A percentile compares a stretch with the other conserved stretches of the same genome.
Conservation (phyloP, 768 basidiomycete species). For the Calocybe cyanea region DNA sequence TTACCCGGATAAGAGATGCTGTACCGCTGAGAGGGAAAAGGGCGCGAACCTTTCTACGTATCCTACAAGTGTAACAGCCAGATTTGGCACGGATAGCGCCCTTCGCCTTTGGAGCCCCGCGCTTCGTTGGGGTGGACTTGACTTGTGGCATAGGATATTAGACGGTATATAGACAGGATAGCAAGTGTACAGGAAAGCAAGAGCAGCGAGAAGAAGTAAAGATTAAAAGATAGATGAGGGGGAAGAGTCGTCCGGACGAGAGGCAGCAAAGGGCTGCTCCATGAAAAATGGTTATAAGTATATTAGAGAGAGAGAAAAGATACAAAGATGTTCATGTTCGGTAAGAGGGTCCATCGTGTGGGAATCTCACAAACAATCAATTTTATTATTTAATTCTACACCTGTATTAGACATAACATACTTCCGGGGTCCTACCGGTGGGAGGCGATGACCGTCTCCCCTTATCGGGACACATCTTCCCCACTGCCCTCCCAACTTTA, state of each 20-base stretch:
- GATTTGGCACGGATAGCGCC: slow-evolving; percentile 83
- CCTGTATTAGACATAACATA: no score
- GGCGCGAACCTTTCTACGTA: slow-evolving; percentile 68
- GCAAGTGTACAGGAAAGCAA: slow-evolving; percentile 7
- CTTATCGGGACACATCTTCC: no score
- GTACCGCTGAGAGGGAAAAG: slow-evolving; percentile 1
- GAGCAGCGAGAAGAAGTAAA: not conserved
- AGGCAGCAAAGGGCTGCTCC: slow-evolving; percentile 18
- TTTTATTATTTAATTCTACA: no score
- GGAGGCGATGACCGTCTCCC: no score
- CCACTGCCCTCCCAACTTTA: no score
- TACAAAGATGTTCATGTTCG: slow-evolving; percentile 18
- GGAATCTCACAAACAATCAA: no score
- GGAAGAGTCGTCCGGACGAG: slow-evolving; percentile 14
- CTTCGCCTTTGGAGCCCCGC: slow-evolving; percentile 68
- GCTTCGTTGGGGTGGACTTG: slow-evolving; percentile 39
- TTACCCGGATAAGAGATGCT: slow-evolving; percentile 15
- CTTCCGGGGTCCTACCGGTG: no score
- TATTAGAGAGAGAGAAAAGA: slow-evolving; percentile 18
- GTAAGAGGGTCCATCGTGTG: no score
- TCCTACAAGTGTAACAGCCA: slow-evolving; percentile 86
- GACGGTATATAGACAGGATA: slow-evolving; percentile 13
- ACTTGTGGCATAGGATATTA: slow-evolving; percentile 31
- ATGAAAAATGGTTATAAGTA: slow-evolving; percentile 30
- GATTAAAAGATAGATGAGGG: slow-evolving; percentile 12